phyloP scores from a whole-genome alignment of 2,329 filamentous ascomycete species.

The Zopfia rhizophila region DNA sequence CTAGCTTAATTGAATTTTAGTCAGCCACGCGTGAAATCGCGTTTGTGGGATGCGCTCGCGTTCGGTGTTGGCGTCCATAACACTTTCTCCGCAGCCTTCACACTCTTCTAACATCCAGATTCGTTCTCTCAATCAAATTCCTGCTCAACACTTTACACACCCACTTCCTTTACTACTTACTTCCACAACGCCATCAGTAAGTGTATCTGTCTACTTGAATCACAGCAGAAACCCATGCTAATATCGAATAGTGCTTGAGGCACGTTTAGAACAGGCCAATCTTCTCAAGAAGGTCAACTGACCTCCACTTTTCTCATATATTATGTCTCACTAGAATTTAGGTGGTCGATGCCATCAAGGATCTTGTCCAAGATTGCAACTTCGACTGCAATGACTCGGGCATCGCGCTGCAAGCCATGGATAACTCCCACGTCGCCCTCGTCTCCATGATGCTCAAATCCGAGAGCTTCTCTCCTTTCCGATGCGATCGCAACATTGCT shows the following conservation, averaged over 20 bases:
- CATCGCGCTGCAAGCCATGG: slow-evolving; percentile 98
- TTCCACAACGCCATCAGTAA: slow-evolving; percentile 30
- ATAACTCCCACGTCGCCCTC: slow-evolving; percentile 98
- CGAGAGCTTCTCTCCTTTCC: slow-evolving; percentile 92
- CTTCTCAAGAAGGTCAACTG: slow-evolving; percentile 89
- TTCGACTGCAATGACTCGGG: slow-evolving; percentile 99
- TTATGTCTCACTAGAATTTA: slow-evolving; percentile 57
- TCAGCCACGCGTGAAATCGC: slow-evolving; percentile 14
- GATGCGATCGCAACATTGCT: slow-evolving; percentile 98
- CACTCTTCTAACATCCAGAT: background rate
- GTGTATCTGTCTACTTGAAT: background rate
- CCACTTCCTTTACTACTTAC: slow-evolving; percentile 10
- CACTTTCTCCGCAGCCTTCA: background rate
- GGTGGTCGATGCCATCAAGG: slow-evolving; percentile 99
- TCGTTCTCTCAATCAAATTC: slow-evolving; percentile 6
- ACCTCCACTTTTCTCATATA: slow-evolving; percentile 6
- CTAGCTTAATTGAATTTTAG: slow-evolving; percentile 18
- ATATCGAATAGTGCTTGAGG: slow-evolving; percentile 83
- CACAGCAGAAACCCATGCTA: slow-evolving; percentile 22
- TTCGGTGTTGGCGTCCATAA: background rate
- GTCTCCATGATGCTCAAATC: slow-evolving; percentile 99
- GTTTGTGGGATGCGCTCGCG: slow-evolving; percentile 2
- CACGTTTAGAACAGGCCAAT: slow-evolving; percentile 92
- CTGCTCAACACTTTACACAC: slow-evolving; percentile 13
- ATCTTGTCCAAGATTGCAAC: slow-evolving; percentile 99